Evolutionary conservation across 139 green algal genomes (phyloP), one percentile per base, ranked within the genome.

Genomic region (Chlamydomonas sphaeroides): DNA sequence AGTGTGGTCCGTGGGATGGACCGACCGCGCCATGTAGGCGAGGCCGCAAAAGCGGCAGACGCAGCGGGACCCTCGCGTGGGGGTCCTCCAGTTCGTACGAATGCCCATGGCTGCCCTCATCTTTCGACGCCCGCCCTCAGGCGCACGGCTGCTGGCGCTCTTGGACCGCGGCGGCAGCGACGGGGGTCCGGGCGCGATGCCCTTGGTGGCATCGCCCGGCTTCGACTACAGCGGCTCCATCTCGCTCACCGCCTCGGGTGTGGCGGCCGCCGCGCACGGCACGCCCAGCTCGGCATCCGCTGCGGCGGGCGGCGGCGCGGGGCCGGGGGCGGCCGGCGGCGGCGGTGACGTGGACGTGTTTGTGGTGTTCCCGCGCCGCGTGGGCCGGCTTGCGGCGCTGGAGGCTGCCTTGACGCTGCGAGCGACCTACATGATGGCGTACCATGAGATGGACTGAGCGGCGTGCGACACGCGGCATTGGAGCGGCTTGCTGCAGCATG

Each of bases 371-470:
- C 76, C 76, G 0, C 51, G 51, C 45, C 63, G 76, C 23, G 48
- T 74, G 45, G 35, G 76, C 20, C 45, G 76, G 4, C 25, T 33
- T 21, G 76, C 76, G 33, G 76, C 76, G 25, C 76, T 83, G 45
- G 76, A 83, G 35, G 63, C 76, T 0, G 76, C 76, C 63, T 23
- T 8, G 39, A 74, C 76, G 63, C 48, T 83, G 23, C 63, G 76
- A 21, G 48, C 63, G 18, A 83, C 76, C 32, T 83, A 57, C 76
- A 32, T 83, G 11, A 83, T 83, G 76, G 33, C 33, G 23, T 83
- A 81, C 32, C 74, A 53, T 53, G 14, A 53, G 10, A 53, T 53
- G 45, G 45, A 53, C 45, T 53, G 45, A 53, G 45, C 45, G n/a
- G n/a, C n/a, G n/a, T n/a, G n/a, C n/a, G n/a, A n/a, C n/a, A n/a